Evolutionary conservation across 495 filamentous ascomycete species (phyloP).

Genomic region (Sabuloglossum arenarium): DNA sequence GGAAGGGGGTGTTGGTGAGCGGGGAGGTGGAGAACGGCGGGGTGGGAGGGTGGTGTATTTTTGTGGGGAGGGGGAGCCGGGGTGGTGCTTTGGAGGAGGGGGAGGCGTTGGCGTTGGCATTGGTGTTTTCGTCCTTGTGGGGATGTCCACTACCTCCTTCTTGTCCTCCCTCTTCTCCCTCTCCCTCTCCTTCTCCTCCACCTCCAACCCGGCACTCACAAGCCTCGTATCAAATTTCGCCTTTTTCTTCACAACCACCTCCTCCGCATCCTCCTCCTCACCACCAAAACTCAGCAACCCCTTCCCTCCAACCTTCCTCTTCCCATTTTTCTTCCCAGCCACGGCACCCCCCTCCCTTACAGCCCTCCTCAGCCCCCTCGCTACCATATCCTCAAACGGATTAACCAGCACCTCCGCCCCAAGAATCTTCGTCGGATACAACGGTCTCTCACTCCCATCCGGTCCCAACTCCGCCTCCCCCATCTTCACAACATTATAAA

Average conservation of each 20-base stretch:
- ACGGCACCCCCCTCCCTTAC: constrained; percentile 19
- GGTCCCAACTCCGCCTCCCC: constrained; percentile 63
- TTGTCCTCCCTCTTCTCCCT: too few relatives aligned
- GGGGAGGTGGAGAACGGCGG: constrained; percentile 11
- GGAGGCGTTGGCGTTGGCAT: constrained; percentile 15
- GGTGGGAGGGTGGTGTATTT: constrained; percentile 47
- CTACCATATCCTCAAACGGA: constrained; percentile 72
- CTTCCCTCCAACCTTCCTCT: constrained; percentile 63
- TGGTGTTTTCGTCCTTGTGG: background rate
- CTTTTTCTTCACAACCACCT: constrained; percentile 48
- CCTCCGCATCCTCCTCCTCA: constrained; percentile 53
- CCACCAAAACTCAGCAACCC: constrained; percentile 74
- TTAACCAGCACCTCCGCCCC: constrained; percentile 71
- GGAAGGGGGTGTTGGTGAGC: background rate
- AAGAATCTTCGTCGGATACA: constrained; percentile 71
- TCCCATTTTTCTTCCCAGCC: constrained; percentile 18
- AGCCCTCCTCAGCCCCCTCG: constrained; percentile 29
- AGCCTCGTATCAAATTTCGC: constrained; percentile 80
- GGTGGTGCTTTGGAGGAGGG: constrained; percentile 19
- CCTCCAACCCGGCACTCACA: constrained; percentile 34
- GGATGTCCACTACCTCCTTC: constrained; percentile 4
- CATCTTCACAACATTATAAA: constrained; percentile 88
- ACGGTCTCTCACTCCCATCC: constrained; percentile 63
- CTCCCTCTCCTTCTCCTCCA: constrained; percentile 11
- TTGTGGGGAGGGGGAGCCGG: constrained; percentile 30